Conservation (phyloP, 2,329 filamentous ascomycete species). For the Cercospora zeae-maydis region DNA sequence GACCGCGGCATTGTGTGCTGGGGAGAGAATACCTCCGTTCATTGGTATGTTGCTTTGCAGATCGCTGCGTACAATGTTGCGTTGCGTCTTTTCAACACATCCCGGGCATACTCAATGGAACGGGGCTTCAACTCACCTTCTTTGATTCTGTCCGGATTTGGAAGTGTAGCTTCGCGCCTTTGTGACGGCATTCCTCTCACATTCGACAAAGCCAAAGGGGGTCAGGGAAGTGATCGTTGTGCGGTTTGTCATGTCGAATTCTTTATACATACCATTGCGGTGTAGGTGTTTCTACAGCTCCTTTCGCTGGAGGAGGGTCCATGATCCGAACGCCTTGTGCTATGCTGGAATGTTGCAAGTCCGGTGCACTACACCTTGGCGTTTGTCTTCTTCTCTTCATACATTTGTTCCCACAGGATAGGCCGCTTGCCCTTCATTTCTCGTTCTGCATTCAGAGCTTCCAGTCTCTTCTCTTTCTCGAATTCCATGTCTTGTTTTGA, state of each 20-base stretch:
- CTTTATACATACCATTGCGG: constrained; percentile 7
- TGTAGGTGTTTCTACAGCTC: constrained; percentile 1
- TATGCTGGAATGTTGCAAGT: neutral
- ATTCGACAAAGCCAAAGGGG: neutral
- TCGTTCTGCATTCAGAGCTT: constrained; percentile 28
- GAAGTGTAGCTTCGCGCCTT: neutral
- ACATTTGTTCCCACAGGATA: constrained; percentile 26
- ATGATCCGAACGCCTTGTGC: neutral
- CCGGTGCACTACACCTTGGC: constrained; percentile 7
- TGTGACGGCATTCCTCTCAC: neutral
- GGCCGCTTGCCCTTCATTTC: constrained; percentile 24
- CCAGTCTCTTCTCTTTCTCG: constrained; percentile 24
- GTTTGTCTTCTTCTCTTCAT: constrained; percentile 24
- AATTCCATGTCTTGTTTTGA: constrained; percentile 27
- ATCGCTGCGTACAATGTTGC: neutral
- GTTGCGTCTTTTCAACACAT: neutral
- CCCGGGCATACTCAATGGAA: neutral
- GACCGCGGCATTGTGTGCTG: neutral
- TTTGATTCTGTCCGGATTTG: neutral
- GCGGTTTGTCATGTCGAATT: neutral
- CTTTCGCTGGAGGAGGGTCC: neutral
- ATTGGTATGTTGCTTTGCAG: neutral
- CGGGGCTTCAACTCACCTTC: neutral
- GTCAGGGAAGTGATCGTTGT: neutral
- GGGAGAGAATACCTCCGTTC: neutral